Base-by-base conservation (phyloP, 192 early-diverging fungal genomes). In the Gamsiella multidivaricata region DNA sequence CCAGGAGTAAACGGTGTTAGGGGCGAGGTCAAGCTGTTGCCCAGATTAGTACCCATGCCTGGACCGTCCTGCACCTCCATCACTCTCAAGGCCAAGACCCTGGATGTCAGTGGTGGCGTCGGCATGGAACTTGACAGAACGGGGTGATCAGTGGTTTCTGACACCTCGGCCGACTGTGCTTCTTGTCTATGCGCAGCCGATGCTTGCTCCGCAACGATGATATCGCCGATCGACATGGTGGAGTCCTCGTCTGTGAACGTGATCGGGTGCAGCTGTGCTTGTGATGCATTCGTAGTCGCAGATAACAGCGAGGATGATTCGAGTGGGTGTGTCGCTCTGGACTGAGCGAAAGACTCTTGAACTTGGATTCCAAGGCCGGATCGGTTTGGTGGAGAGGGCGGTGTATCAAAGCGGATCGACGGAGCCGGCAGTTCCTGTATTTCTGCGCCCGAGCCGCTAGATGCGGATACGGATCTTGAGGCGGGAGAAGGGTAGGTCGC, bases 311-410 rank as follows among this genome's bases (percentile, higher is more conserved):
- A 28, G 3, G 61, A 29, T 18, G 65, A 54, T 43, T 78, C 74
- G 18, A 78, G 43, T 0, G 74, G 74, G n/a, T 78, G 74, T 14
- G 74, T 78, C 2, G 74, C 59, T 11, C 59, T 60, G 25, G 54
- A 54, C 31, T 78, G 65, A 3, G 53, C 18, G 34, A 78, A 78
- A 18, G 66, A 59, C 7, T 65, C 54, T 22, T 69, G 45, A 4
- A 68, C 65, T 20, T 78, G 74, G 23, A 78, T 78, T 20, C 74
- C 74, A 9, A 78, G 43, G 0, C 74, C 74, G 14, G 65, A 61
- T 25, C 74, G 52, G 29, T 66, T 55, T 3, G 53, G 26, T 0
- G 74, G 74, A 0, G 74, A 78, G 12, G 59, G 58, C 6, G 74
- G 74, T 3, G 61, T 69, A 2, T 37, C 65, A 23, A 61, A 54